phyloP scores from a whole-genome alignment of 495 filamentous ascomycete species.

The Astrothelium subdiscretum region DNA sequence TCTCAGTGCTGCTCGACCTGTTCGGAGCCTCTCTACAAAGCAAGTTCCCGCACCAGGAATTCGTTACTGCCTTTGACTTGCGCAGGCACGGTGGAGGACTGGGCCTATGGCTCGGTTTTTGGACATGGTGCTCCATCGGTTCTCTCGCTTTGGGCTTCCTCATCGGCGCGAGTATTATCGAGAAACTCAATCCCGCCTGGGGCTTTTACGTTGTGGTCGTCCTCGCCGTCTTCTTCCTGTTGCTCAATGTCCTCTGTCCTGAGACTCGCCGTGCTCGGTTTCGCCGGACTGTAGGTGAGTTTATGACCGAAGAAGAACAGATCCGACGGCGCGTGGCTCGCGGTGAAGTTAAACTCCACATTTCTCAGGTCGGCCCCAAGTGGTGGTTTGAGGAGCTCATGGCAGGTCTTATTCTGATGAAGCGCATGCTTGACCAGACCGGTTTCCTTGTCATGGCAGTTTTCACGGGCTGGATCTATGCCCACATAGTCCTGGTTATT shows the following conservation, averaged over 20 bases:
- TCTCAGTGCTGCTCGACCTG: conserved; percentile 56
- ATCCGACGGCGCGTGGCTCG: conserved; percentile 49
- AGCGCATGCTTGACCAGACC: conserved; percentile 56
- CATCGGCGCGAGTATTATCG: conserved; percentile 54
- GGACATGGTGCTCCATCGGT: conserved; percentile 61
- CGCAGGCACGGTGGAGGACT: conserved; percentile 62
- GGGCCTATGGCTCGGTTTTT: conserved; percentile 66
- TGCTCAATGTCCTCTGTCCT: conserved; percentile 54
- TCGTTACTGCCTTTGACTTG: conserved; percentile 49
- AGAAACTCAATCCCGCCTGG: conserved; percentile 48
- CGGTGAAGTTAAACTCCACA: conserved; percentile 65
- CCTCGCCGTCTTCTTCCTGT: conserved; percentile 45
- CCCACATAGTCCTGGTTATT: conserved; percentile 57
- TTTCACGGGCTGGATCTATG: conserved; percentile 68
- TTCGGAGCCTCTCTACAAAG: conserved; percentile 65
- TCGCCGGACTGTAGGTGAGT: conserved; percentile 52
- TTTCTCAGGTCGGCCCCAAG: conserved; percentile 51
- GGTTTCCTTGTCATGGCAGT: conserved; percentile 60
- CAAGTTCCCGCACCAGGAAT: conserved; percentile 56
- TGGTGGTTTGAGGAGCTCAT: conserved; percentile 67
- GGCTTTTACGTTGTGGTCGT: conserved; percentile 62
- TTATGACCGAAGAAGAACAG: conserved; percentile 38
- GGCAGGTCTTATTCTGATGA: conserved; percentile 53
- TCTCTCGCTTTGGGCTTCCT: conserved; percentile 57
- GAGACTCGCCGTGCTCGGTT: conserved; percentile 54